A percentile compares a stretch with the other conserved stretches of the same genome.
These are phyloP conservation scores for Dictyostelium citrinum DNA, from an alignment of 78 protist genomes.

Conservation along the genomic window DNA sequence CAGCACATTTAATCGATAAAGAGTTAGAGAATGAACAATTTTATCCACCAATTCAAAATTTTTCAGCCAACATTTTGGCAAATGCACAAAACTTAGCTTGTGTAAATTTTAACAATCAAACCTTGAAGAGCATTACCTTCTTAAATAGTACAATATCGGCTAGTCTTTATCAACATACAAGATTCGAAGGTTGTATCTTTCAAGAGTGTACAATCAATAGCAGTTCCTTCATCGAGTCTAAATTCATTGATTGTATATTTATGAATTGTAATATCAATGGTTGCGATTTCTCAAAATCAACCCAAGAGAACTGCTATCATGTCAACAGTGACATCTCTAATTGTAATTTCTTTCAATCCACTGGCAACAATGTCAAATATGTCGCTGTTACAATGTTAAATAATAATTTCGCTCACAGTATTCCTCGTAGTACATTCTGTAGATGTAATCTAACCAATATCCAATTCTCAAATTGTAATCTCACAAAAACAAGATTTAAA, in stretches of 20 bases:
- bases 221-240: neutral
- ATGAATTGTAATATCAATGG: neutral
- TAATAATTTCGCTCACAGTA: neutral
- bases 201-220: neutral
- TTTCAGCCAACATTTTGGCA: neutral
- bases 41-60: constrained; percentile 1
- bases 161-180: neutral
- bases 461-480: neutral
- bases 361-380: neutral
- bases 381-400: neutral
- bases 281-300: neutral
- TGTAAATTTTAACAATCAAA: neutral
- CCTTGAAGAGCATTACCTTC: neutral
- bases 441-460: neutral
- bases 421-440: neutral
- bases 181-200: neutral
- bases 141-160: neutral
- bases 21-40: constrained; percentile 3
- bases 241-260: constrained; percentile 3
- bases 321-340: neutral
- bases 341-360: constrained; percentile 7
- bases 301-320: neutral
- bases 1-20: neutral
- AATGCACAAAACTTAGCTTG: neutral
- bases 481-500: constrained; percentile 8